These are phyloP conservation scores for Citrullus mucosospermus DNA, from an alignment of 306 rosid genomes.

Conservation along the genomic window DNA sequence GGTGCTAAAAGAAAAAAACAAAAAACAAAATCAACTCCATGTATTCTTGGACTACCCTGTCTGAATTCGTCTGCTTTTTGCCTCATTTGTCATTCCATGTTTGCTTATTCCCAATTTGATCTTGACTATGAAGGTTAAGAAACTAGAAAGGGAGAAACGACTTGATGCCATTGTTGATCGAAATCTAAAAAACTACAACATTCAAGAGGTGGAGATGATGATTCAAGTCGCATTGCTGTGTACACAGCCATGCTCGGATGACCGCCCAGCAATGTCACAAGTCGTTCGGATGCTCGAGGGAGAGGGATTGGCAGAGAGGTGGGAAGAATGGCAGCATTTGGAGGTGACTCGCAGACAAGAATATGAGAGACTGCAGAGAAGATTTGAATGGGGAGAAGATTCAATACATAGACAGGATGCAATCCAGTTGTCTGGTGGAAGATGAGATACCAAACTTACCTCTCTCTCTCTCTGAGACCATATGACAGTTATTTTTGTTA, in stretches of 20 bases:
- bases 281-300: constrained; percentile 98
- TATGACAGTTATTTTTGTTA: background rate
- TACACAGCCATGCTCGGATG: constrained; percentile 91
- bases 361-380: constrained; percentile 76
- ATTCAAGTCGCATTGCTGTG: constrained; percentile 88
- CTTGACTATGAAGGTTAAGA: constrained; percentile 51
- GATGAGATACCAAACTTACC: constrained; percentile 28
- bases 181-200: constrained; percentile 53
- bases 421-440: constrained; percentile 84
- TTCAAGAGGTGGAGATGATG: constrained; percentile 88
- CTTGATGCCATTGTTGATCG: constrained; percentile 68
- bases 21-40: background rate
- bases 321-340: constrained; percentile 97
- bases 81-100: background rate
- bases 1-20: background rate
- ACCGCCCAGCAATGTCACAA: constrained; percentile 90
- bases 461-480: background rate
- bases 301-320: constrained; percentile 96
- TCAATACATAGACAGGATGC: constrained; percentile 83
- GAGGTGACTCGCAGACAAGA: constrained; percentile 88
- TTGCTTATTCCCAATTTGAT: background rate
- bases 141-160: constrained; percentile 78
- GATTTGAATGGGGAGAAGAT: constrained; percentile 98
- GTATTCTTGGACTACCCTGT: background rate
- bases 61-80: background rate